Evolutionary conservation across 2,329 filamentous ascomycete species (phyloP), one percentile per base, ranked within the genome.

Genomic region (Ilyonectria destructans): DNA sequence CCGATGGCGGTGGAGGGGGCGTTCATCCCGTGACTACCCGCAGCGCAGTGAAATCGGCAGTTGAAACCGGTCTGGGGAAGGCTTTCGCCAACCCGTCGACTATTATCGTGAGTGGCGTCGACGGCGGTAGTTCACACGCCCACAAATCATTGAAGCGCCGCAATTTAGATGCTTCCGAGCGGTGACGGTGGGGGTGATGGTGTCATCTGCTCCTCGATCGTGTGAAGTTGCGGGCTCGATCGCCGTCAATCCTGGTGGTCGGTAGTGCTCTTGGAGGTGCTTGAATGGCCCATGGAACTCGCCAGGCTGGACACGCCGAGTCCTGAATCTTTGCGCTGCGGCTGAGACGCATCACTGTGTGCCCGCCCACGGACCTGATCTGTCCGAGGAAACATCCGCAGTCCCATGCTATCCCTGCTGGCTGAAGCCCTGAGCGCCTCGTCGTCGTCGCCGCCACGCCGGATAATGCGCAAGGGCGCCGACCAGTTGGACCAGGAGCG

Each of bases 191-290:
- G 40, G n/a, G n/a, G n/a, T n/a, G n/a, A n/a, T n/a, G n/a, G n/a
- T n/a, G n/a, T n/a, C n/a, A n/a, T n/a, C 26, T 7, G 29, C 29
- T 52, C 26, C 6, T 51, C 13, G 7, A 51, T 51, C 10, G 23
- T 31, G 26, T 26, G 19, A 26, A 48, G 19, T 23, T 10, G 48
- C 5, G 23, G 6, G 17, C 26, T 23, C 23, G 13, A 12, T 52
- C 9, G 29, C 10, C 26, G 7, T 74, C 59, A 72, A 35, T 74
- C 72, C 8, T 64, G 43, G 19, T 74, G 70, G 6, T 61, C 52
- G 48, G 64, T 15, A 1, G 23, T 23, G 10, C 59, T 67, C 45
- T 46, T 56, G 12, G 61, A 72, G 15, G 26, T 52, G 29, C 29
- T 52, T 5, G 72, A 64, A 21, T 63, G 64, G n/a, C 54, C 67